Evolutionary conservation across 768 basidiomycete genomes (phyloP).

Genomic region (Hortiboletus campestris): DNA sequence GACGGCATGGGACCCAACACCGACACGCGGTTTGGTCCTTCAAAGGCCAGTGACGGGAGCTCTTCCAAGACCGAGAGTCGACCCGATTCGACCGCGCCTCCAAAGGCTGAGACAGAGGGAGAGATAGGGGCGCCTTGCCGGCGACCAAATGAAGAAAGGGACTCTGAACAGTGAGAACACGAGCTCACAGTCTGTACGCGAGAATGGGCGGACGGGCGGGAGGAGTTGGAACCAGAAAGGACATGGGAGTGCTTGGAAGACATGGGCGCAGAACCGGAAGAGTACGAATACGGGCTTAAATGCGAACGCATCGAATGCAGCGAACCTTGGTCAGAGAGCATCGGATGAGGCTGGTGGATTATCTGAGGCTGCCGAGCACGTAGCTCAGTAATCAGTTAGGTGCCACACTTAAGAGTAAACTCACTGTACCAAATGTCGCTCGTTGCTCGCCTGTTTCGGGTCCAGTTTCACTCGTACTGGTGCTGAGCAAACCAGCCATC

Average conservation of each 20-base stretch:
- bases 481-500: slow-evolving; percentile 34
- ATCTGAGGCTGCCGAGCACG: slow-evolving; percentile 40
- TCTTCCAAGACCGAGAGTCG: slow-evolving; percentile 26
- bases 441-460: slow-evolving; percentile 37
- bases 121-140: slow-evolving; percentile 37
- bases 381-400: slow-evolving; percentile 14
- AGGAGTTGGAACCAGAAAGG: slow-evolving; percentile 53
- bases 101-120: slow-evolving; percentile 53
- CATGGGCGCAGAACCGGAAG: slow-evolving; percentile 54
- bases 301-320: slow-evolving; percentile 66
- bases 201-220: slow-evolving; percentile 49
- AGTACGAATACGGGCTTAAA: slow-evolving; percentile 44
- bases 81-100: slow-evolving; percentile 23
- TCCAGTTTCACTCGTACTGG: slow-evolving; percentile 17
- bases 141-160: slow-evolving; percentile 55
- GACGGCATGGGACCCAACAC: slow-evolving; percentile 35
- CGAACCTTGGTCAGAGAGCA: slow-evolving; percentile 62
- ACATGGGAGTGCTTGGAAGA: slow-evolving; percentile 43
- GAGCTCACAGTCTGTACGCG: slow-evolving; percentile 35
- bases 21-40: slow-evolving; percentile 24
- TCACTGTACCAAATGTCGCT: slow-evolving; percentile 63
- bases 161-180: slow-evolving; percentile 45
- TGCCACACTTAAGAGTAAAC: slow-evolving; percentile 24
- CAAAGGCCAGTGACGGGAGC: slow-evolving; percentile 9
- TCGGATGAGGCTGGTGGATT: slow-evolving; percentile 39